A percentile compares a stretch with the other conserved stretches of the same genome.
Conservation (phyloP, 2,329 filamentous ascomycete species). For the Penicillium sclerotiorum region DNA sequence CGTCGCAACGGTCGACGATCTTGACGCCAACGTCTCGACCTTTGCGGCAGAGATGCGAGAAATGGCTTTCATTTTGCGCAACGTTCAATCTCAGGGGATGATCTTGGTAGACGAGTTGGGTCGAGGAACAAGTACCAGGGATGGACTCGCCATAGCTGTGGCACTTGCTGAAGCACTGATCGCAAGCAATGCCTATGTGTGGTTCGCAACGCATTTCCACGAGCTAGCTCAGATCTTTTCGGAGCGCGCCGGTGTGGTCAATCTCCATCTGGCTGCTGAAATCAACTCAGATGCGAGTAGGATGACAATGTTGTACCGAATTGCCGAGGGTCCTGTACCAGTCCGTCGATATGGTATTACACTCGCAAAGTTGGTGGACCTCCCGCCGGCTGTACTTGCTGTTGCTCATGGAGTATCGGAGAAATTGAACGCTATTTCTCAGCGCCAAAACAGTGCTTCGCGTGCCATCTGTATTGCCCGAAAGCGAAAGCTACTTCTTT, state of each 20-base stretch:
- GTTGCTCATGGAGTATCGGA: constrained; percentile 68
- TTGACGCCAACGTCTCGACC: constrained; percentile 88
- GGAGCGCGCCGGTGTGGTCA: constrained; percentile 76
- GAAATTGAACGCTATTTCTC: constrained; percentile 60
- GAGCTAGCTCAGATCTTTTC: constrained; percentile 77
- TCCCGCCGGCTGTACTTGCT: constrained; percentile 69
- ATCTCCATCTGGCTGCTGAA: constrained; percentile 77
- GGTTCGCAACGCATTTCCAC: constrained; percentile 92
- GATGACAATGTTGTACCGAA: constrained; percentile 87
- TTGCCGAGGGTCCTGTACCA: constrained; percentile 70
- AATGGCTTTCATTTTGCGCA: constrained; percentile 87
- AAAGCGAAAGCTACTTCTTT: constrained; percentile 73
- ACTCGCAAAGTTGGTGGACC: constrained; percentile 72
- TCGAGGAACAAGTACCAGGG: constrained; percentile 82
- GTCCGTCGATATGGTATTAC: constrained; percentile 82
- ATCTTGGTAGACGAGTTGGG: constrained; percentile 91
- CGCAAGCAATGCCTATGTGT: constrained; percentile 75
- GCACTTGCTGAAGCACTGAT: constrained; percentile 88
- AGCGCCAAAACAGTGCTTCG: constrained; percentile 62
- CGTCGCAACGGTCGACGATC: constrained; percentile 81
- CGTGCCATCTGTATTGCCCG: constrained; percentile 61
- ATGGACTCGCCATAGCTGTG: constrained; percentile 86
- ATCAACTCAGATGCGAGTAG: constrained; percentile 59
- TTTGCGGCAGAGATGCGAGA: constrained; percentile 96
- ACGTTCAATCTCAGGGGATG: constrained; percentile 75